Evolutionary conservation across 169 alveolate species (phyloP).

Genomic region (Miamiensis avidus): DNA sequence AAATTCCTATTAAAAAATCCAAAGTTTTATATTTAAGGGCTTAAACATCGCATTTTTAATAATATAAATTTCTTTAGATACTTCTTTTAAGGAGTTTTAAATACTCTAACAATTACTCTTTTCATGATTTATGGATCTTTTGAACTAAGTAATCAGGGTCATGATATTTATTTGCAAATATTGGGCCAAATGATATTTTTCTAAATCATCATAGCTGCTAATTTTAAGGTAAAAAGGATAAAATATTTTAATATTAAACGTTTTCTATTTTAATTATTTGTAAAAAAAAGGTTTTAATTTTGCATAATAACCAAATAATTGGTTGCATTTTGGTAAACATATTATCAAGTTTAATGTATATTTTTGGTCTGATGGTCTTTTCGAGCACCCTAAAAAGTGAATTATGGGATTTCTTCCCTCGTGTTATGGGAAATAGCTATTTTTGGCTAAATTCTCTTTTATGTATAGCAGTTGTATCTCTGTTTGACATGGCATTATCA

Average conservation of each 20-base stretch:
- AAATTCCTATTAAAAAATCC: constrained; percentile 27
- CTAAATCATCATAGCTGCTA: background rate
- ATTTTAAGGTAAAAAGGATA: background rate
- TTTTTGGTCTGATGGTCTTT: background rate
- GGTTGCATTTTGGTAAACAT: constrained; percentile 9
- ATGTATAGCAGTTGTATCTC: background rate
- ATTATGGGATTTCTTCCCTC: background rate
- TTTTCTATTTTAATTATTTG: too few relatives aligned
- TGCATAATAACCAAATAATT: background rate
- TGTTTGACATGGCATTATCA: background rate
- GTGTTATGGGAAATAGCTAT: background rate
- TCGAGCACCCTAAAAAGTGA: background rate
- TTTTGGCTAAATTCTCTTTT: background rate
- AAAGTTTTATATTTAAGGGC: constrained; percentile 5
- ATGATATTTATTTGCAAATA: background rate
- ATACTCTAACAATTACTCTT: constrained; percentile 1
- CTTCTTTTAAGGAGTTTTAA: constrained; percentile 3
- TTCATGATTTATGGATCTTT: constrained; percentile 1
- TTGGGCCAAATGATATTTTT: constrained; percentile 8
- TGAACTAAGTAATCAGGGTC: background rate
- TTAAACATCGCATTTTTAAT: constrained; percentile 5
- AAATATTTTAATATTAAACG: too few relatives aligned
- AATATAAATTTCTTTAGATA: background rate
- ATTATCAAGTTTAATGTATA: background rate
- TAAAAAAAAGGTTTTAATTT: background rate